Evolutionary conservation across 192 early-diverging fungal genomes (phyloP).

Genomic region (Fimicolochytrium jonesii): DNA sequence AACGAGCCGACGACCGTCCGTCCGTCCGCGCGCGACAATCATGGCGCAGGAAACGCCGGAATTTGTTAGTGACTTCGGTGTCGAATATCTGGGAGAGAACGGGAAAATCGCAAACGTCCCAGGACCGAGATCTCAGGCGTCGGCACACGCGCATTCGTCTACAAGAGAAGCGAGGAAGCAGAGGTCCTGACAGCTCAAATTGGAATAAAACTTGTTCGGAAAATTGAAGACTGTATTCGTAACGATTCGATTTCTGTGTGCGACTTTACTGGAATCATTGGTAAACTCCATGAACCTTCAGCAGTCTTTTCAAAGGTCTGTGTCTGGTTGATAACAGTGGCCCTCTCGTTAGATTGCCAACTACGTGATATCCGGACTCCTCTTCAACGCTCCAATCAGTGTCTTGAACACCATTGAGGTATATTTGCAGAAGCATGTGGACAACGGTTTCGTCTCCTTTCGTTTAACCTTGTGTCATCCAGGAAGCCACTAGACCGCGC

Average conservation of each 20-base stretch:
- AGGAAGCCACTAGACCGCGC: conserved; percentile 2
- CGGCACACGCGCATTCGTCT: not conserved
- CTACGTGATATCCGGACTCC: not conserved
- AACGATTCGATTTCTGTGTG: not conserved
- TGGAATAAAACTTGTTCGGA: not conserved
- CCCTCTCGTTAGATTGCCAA: conserved; percentile 11
- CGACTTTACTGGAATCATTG: not conserved
- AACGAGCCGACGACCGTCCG: too few relatives aligned
- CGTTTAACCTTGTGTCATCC: not conserved
- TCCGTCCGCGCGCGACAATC: too few relatives aligned
- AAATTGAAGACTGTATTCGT: not conserved
- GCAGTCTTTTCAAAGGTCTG: not conserved
- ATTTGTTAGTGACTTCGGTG: too few relatives aligned
- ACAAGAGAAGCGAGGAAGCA: not conserved
- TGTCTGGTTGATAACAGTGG: too few relatives aligned
- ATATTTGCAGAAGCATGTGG: not conserved
- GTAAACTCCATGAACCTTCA: not conserved
- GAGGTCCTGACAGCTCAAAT: not conserved
- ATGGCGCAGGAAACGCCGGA: too few relatives aligned
- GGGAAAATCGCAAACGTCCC: not conserved
- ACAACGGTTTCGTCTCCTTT: not conserved
- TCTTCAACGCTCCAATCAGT: conserved; percentile 1
- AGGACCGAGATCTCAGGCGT: not conserved
- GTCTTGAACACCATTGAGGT: not conserved
- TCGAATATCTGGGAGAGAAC: not conserved